Evolutionary conservation across 2,329 filamentous ascomycete species (phyloP), one percentile per base, ranked within the genome.

Genomic region (Magnaporthiopsis rhizophila): DNA sequence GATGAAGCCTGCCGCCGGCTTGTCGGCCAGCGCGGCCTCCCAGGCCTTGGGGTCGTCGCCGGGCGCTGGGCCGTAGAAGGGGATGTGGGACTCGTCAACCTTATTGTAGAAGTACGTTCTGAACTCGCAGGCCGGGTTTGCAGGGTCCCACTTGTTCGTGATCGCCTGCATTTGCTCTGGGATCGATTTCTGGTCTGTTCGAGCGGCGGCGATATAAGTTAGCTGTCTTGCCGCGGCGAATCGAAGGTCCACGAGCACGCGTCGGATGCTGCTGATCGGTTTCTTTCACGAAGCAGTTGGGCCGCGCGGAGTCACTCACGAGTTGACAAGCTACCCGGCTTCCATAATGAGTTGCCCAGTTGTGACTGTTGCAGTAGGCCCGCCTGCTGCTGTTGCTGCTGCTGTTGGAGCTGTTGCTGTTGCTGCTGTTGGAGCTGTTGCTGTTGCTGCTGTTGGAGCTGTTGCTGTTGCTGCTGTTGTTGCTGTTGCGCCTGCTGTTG

Each of bases 91-190:
- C 71, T 89, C 86, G 67, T 89, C 87, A 67, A 93, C 90, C 69
- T 90, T 87, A 77, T 95, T 95, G 81, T 95, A 96, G 74, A 95
- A 91, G 79, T 94, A 94, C 72, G 90, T 81, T 74, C 91, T 89
- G 78, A 95, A 92, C 34, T 84, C 85, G 70, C 89, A 92, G 72
- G 86, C 86, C 28, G 86, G 82, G 73, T 82, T 84, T 32, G 81
- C 76, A 1, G 89, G 87, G 66, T 90, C 82, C 91, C 91, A 95
- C 77, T 93, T 92, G 66, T 86, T 80, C 63, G 86, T 79, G 57
- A 95, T 82, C 32, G 86, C 80, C 66, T 83, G 80, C 74, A 93
- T 90, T 74, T 94, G 90, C 65, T 92, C 88, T 26, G 86, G 81
- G 59, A 93, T 84, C 61, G 87, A 85, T 74, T 92, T 92, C 72